These are phyloP conservation scores for Wickerhamiella azyma DNA, from an alignment of 805 yeast genomes.

Conservation along the genomic window DNA sequence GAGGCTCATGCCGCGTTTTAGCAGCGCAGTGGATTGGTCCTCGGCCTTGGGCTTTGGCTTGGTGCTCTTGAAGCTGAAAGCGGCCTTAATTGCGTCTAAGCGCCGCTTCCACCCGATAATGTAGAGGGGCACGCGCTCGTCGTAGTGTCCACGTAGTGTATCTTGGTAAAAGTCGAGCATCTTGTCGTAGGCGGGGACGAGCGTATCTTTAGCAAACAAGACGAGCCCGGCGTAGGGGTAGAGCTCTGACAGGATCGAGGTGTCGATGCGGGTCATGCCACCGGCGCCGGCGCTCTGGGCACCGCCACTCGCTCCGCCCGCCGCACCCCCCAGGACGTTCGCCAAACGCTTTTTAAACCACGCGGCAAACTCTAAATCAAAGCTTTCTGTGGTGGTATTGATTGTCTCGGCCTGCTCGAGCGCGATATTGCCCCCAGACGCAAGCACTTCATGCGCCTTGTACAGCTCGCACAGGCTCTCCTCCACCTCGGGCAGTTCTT, in stretches of 20 bases:
- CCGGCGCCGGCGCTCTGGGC: constrained; percentile 7
- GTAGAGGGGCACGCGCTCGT: constrained; percentile 23
- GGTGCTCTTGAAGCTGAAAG: constrained; percentile 1
- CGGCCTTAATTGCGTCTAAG: constrained; percentile 7
- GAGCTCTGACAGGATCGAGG: constrained; percentile 15
- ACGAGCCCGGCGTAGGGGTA: constrained; percentile 35
- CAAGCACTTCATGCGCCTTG: constrained; percentile 30
- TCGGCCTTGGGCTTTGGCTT: background rate
- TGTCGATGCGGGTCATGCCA: constrained; percentile 16
- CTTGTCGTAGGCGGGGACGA: constrained; percentile 33
- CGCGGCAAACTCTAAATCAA: constrained; percentile 33
- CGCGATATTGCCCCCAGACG: constrained; percentile 37
- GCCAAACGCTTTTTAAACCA: constrained; percentile 35
- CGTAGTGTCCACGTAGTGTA: constrained; percentile 26
- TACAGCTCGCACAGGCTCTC: constrained; percentile 48
- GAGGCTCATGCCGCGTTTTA: constrained; percentile 5
- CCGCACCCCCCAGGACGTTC: constrained; percentile 6
- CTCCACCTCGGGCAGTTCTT: constrained; percentile 39
- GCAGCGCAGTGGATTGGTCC: background rate
- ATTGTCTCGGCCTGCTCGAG: constrained; percentile 49
- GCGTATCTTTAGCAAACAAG: constrained; percentile 46
- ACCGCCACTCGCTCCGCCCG: too few species aligned
- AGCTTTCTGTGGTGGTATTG: constrained; percentile 39
- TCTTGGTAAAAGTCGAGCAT: constrained; percentile 33
- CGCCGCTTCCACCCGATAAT: constrained; percentile 22